Conservation (phyloP, 2,329 filamentous ascomycete genomes). For the Colletotrichum caudatum region DNA sequence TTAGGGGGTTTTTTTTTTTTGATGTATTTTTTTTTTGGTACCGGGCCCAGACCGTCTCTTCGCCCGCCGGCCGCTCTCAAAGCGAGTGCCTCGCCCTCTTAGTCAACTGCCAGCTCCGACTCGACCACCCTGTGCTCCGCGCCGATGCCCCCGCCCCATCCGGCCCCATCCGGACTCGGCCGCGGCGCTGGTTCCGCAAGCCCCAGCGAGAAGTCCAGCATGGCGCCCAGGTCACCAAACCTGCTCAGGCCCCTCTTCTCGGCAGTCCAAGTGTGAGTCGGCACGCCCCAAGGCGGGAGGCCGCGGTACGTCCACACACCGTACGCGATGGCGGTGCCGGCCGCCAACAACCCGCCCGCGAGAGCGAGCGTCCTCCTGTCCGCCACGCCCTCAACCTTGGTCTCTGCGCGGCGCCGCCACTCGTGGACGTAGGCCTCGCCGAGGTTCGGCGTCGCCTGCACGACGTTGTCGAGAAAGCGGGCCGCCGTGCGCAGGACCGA, state of each 20-base stretch:
- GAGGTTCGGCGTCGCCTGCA: conserved; percentile 52
- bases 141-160: conserved; percentile 21
- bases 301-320: conserved; percentile 55
- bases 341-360: conserved; percentile 50
- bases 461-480: conserved; percentile 51
- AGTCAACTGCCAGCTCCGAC: conserved; percentile 39
- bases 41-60: not conserved
- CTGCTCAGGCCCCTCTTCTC: conserved; percentile 52
- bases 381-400: conserved; percentile 46
- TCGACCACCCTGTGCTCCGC: conserved; percentile 39
- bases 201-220: conserved; percentile 51
- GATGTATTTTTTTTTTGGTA: not conserved
- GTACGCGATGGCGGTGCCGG: conserved; percentile 55
- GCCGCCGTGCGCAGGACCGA: conserved; percentile 45
- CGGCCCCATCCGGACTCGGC: conserved; percentile 18
- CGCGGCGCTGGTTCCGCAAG: conserved; percentile 22
- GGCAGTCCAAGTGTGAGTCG: conserved; percentile 57
- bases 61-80: not conserved
- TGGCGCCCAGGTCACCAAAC: conserved; percentile 62
- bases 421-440: conserved; percentile 53
- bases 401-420: conserved; percentile 53
- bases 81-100: not conserved
- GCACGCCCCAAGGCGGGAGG: conserved; percentile 60
- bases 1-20: too few species aligned
- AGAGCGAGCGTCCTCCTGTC: conserved; percentile 49